Evolutionary conservation across 768 basidiomycete species (phyloP).

Genomic region (Heimioporus sp.): DNA sequence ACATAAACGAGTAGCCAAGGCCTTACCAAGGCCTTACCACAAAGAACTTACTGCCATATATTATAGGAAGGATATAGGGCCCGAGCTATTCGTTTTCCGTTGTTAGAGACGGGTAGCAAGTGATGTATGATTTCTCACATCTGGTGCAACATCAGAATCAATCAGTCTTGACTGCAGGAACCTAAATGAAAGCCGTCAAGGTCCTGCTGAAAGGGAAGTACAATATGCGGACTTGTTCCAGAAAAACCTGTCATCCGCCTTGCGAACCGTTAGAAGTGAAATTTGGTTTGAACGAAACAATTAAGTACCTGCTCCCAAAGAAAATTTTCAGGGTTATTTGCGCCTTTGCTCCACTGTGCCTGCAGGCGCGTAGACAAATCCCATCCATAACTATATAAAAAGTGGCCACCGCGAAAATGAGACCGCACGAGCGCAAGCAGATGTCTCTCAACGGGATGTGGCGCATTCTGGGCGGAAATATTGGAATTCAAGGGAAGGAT

Average conservation of each 20-base stretch:
- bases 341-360: constrained; percentile 64
- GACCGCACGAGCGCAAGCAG: constrained; percentile 82
- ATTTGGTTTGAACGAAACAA: background rate
- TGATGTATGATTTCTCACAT: constrained; percentile 48
- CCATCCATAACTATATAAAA: constrained; percentile 89
- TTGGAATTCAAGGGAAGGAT: constrained; percentile 82
- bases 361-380: constrained; percentile 89
- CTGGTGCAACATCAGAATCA: constrained; percentile 51
- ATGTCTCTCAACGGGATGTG: constrained; percentile 86
- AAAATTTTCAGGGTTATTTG: constrained; percentile 50
- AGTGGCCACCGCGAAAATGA: constrained; percentile 75
- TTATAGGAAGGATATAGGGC: constrained; percentile 85
- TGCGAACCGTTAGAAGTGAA: constrained; percentile 13
- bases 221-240: constrained; percentile 71
- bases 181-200: constrained; percentile 24
- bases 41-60: constrained; percentile 84
- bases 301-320: constrained; percentile 75
- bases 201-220: background rate
- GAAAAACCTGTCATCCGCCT: constrained; percentile 97
- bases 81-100: constrained; percentile 55
- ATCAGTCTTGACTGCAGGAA: constrained; percentile 63
- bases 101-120: constrained; percentile 7
- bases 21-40: background rate
- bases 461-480: constrained; percentile 62
- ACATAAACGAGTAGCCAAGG: background rate